phyloP scores from a whole-genome alignment of 2,329 filamentous ascomycete species.

The Byssoonygena ceratinophila region DNA sequence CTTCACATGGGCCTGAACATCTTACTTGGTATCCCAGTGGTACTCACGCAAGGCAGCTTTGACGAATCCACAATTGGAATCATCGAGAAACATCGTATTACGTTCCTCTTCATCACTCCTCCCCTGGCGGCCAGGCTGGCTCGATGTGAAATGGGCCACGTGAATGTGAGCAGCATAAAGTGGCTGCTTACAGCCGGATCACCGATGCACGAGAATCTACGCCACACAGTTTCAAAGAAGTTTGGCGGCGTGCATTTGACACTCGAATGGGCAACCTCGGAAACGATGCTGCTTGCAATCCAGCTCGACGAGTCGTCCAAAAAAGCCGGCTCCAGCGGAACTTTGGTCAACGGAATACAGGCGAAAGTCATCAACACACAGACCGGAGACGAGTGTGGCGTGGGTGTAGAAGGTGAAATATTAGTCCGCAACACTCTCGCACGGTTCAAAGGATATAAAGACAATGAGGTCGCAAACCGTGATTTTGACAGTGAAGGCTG shows the following conservation, averaged over 20 bases:
- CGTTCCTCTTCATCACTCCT: conserved; percentile 21
- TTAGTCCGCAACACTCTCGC: conserved; percentile 18
- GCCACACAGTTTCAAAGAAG: conserved; percentile 16
- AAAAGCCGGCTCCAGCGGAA: conserved; percentile 19
- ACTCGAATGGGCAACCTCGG: conserved; percentile 22
- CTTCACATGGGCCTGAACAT: conserved; percentile 23
- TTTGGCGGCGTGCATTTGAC: conserved; percentile 18
- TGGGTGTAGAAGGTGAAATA: conserved; percentile 19
- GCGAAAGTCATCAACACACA: conserved; percentile 17
- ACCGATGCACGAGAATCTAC: conserved; percentile 20
- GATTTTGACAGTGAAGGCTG: conserved; percentile 57
- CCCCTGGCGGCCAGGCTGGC: conserved; percentile 21
- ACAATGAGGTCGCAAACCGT: conserved; percentile 48
- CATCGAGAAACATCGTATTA: conserved; percentile 18
- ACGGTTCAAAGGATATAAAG: conserved; percentile 48
- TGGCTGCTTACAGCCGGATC: conserved; percentile 23
- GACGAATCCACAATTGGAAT: conserved; percentile 17
- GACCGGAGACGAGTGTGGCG: conserved; percentile 16
- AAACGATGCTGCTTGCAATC: conserved; percentile 22
- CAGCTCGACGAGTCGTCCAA: conserved; percentile 18
- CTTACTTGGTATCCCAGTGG: conserved; percentile 22
- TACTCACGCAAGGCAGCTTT: conserved; percentile 18
- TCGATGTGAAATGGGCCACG: conserved; percentile 13
- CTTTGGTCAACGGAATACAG: conserved; percentile 11
- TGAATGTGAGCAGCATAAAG: conserved; percentile 19